Evolutionary conservation across 2,329 filamentous ascomycete species (phyloP).

Genomic region (Chalara sp.): DNA sequence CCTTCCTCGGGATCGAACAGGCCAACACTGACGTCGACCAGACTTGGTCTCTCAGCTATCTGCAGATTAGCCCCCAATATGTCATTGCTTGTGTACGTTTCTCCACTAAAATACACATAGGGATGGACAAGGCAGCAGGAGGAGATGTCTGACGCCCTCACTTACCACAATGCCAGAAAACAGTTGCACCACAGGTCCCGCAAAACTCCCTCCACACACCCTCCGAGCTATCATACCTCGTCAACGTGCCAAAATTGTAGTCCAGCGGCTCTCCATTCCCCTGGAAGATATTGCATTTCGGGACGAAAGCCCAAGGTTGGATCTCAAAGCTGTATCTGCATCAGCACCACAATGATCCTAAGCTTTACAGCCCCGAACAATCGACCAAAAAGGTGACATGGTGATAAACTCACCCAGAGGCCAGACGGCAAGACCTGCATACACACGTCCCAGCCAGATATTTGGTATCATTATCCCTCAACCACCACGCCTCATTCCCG

Average conservation of each 20-base stretch:
- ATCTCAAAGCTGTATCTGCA: conserved; percentile 41
- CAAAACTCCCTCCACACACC: conserved; percentile 57
- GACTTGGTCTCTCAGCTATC: conserved; percentile 32
- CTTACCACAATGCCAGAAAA: conserved; percentile 52
- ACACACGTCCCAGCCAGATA: conserved; percentile 55
- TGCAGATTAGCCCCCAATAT: too few species aligned
- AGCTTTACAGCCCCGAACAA: too few species aligned
- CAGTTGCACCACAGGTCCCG: conserved; percentile 51
- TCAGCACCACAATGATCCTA: too few species aligned
- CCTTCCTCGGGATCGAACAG: conserved; percentile 45
- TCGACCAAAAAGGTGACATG: too few species aligned
- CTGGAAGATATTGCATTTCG: conserved; percentile 48
- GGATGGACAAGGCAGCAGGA: too few species aligned
- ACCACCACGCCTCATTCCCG: conserved; percentile 16
- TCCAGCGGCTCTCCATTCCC: conserved; percentile 27
- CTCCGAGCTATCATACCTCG: conserved; percentile 45
- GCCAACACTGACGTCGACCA: conserved; percentile 60
- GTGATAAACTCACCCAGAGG: conserved; percentile 37
- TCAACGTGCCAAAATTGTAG: conserved; percentile 37
- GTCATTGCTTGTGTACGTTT: too few species aligned
- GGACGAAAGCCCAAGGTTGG: conserved; percentile 60
- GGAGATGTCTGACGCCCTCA: too few species aligned
- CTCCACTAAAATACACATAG: too few species aligned
- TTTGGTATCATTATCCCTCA: conserved; percentile 29
- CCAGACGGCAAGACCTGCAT: conserved; percentile 55